Conservation (phyloP, 2,329 filamentous ascomycete species). For the Apiospora sp. region DNA sequence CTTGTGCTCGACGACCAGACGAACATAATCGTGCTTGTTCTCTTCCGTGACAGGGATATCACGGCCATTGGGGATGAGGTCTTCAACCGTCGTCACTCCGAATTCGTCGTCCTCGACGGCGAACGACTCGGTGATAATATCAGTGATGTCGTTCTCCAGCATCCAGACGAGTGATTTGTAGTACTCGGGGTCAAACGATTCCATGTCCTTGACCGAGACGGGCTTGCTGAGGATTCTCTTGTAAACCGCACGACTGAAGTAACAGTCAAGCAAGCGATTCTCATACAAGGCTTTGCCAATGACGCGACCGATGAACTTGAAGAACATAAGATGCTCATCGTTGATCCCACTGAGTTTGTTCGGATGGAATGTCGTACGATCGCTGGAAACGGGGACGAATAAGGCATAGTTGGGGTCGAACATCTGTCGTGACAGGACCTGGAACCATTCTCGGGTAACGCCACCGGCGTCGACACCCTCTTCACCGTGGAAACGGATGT, state of each 20-base stretch:
- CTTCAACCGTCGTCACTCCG: constrained; percentile 85
- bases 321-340: constrained; percentile 94
- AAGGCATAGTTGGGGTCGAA: constrained; percentile 98
- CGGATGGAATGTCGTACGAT: constrained; percentile 98
- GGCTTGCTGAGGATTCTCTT: constrained; percentile 95
- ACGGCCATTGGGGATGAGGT: constrained; percentile 85
- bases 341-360: constrained; percentile 95
- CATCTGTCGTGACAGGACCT: constrained; percentile 96
- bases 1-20: constrained; percentile 92
- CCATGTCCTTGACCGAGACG: constrained; percentile 99
- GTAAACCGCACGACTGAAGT: constrained; percentile 98
- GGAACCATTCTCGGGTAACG: constrained; percentile 99
- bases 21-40: constrained; percentile 98
- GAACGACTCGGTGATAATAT: constrained; percentile 96
- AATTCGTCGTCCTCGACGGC: constrained; percentile 94
- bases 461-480: constrained; percentile 98
- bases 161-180: constrained; percentile 99
- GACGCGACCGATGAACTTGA: constrained; percentile 98
- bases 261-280: constrained; percentile 93
- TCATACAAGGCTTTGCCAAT: constrained; percentile 99
- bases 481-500: constrained; percentile 95
- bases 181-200: constrained; percentile 97
- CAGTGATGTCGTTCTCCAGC: constrained; percentile 97
- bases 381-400: constrained; percentile 95
- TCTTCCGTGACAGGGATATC: constrained; percentile 95